Evolutionary conservation across 1,284 basidiomycete genomes (phyloP).

Genomic region (Leucocoprinus gongylophorus): DNA sequence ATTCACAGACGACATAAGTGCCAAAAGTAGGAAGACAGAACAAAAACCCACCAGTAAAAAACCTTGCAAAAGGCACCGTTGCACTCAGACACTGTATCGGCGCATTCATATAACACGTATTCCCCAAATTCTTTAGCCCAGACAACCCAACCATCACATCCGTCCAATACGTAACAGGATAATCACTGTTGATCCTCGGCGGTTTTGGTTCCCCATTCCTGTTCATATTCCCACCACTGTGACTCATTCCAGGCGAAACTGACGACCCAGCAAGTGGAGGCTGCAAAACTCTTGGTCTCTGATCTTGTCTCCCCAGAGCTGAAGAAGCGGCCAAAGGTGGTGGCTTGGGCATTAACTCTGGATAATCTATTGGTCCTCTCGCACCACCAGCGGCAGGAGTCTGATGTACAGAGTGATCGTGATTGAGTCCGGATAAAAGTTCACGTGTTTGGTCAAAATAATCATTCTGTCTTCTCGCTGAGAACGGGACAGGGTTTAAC

Average conservation of each 20-base stretch:
- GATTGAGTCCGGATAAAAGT: slow-evolving; percentile 47
- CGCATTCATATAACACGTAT: slow-evolving; percentile 99
- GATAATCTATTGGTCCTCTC: slow-evolving; percentile 69
- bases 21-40: neutral
- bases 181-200: slow-evolving; percentile 62
- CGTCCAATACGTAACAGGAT: slow-evolving; percentile 74
- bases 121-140: slow-evolving; percentile 93
- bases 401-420: slow-evolving; percentile 21
- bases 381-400: slow-evolving; percentile 8
- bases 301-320: slow-evolving; percentile 61
- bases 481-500: slow-evolving; percentile 59
- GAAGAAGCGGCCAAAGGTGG: slow-evolving; percentile 71
- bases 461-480: slow-evolving; percentile 64
- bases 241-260: slow-evolving; percentile 13
- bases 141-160: slow-evolving; percentile 75
- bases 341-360: slow-evolving; percentile 61
- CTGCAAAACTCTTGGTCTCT: slow-evolving; percentile 40
- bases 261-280: slow-evolving; percentile 23
- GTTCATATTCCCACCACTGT: slow-evolving; percentile 20
- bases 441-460: slow-evolving; percentile 75
- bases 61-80: slow-evolving; percentile 84
- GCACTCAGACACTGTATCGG: slow-evolving; percentile 94
- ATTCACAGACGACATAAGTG: slow-evolving; percentile 3
- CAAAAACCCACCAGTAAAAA: slow-evolving; percentile 68
- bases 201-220: slow-evolving; percentile 27